Conservation (phyloP, 805 yeast genomes). For the Pichia pseudocactophila region DNA sequence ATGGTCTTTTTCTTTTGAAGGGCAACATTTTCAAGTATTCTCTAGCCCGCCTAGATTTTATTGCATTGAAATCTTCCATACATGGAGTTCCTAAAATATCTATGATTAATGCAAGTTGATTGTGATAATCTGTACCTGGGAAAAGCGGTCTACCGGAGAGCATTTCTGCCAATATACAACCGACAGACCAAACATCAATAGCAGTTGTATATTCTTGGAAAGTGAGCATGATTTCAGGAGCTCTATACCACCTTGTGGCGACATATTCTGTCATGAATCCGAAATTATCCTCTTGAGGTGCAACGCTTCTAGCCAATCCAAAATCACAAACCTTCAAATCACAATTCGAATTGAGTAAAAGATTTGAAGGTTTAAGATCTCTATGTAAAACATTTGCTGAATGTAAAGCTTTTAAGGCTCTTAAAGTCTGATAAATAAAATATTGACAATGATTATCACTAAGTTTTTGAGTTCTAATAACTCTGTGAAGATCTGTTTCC, state of each 20-base stretch:
- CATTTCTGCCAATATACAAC: slow-evolving; percentile 91
- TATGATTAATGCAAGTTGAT: slow-evolving; percentile 78
- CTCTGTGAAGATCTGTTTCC: slow-evolving; percentile 83
- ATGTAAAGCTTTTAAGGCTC: slow-evolving; percentile 87
- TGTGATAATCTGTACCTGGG: slow-evolving; percentile 91
- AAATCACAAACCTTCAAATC: slow-evolving; percentile 92
- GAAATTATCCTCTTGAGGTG: slow-evolving; percentile 54
- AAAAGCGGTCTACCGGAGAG: slow-evolving; percentile 78
- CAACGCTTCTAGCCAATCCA: slow-evolving; percentile 71
- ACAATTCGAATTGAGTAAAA: slow-evolving; percentile 83
- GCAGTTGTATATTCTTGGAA: slow-evolving; percentile 91
- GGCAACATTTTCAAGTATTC: slow-evolving; percentile 83
- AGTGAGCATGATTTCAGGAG: slow-evolving; percentile 95
- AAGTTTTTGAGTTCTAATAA: slow-evolving; percentile 70
- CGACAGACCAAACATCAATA: slow-evolving; percentile 94
- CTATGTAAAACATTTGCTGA: slow-evolving; percentile 92
- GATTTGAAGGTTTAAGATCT: slow-evolving; percentile 84
- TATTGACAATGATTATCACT: slow-evolving; percentile 93
- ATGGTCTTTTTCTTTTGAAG: slow-evolving; percentile 51
- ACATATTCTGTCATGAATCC: slow-evolving; percentile 95
- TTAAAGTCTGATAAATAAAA: slow-evolving; percentile 80
- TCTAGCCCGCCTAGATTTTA: slow-evolving; percentile 74
- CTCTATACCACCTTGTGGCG: slow-evolving; percentile 96
- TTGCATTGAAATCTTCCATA: slow-evolving; percentile 64
- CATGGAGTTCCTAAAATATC: slow-evolving; percentile 84